Conservation (phyloP, 2,329 filamentous ascomycete genomes). For the Stagonosporopsis vannaccii region DNA sequence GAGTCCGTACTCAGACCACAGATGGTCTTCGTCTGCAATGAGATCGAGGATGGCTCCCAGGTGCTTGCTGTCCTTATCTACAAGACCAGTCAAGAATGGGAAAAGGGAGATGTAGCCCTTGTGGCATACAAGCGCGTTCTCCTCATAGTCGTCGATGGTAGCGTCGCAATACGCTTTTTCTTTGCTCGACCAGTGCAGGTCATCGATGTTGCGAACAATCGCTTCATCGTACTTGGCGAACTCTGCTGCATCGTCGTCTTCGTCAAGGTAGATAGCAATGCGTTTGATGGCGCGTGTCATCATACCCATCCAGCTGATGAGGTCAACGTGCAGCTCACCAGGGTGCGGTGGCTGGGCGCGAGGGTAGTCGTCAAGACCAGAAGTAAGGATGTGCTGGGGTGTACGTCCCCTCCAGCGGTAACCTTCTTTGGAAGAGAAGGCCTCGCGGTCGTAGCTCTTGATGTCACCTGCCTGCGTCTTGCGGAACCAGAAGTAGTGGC, state of each 20-base stretch:
- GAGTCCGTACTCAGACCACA: slow-evolving; percentile 92
- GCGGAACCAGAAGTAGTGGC: slow-evolving; percentile 94
- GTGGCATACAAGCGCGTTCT: slow-evolving; percentile 88
- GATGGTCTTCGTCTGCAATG: slow-evolving; percentile 78
- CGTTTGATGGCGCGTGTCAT: slow-evolving; percentile 87
- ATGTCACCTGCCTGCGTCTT: slow-evolving; percentile 90
- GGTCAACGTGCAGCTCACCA: slow-evolving; percentile 91
- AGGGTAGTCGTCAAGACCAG: slow-evolving; percentile 95
- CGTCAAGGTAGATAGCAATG: slow-evolving; percentile 77
- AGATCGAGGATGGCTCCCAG: slow-evolving; percentile 79
- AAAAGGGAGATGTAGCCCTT: slow-evolving; percentile 96
- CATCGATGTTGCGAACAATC: slow-evolving; percentile 85
- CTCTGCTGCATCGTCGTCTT: slow-evolving; percentile 76
- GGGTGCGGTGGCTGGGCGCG: slow-evolving; percentile 92
- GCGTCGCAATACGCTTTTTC: slow-evolving; percentile 90
- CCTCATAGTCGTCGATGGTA: slow-evolving; percentile 94
- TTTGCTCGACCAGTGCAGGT: slow-evolving; percentile 88
- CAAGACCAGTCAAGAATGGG: slow-evolving; percentile 85
- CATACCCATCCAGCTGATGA: slow-evolving; percentile 97
- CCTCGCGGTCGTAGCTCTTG: slow-evolving; percentile 87
- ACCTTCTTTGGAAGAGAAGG: slow-evolving; percentile 86
- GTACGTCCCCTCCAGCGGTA: slow-evolving; percentile 96
- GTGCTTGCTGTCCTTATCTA: slow-evolving; percentile 75
- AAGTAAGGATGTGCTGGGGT: slow-evolving; percentile 85
- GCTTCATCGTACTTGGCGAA: slow-evolving; percentile 76